A percentile compares a stretch with the other conserved stretches of the same genome.
These are phyloP conservation scores for Trichoderma lentiforme DNA, from an alignment of 2,329 filamentous ascomycete species.

Conservation along the genomic window DNA sequence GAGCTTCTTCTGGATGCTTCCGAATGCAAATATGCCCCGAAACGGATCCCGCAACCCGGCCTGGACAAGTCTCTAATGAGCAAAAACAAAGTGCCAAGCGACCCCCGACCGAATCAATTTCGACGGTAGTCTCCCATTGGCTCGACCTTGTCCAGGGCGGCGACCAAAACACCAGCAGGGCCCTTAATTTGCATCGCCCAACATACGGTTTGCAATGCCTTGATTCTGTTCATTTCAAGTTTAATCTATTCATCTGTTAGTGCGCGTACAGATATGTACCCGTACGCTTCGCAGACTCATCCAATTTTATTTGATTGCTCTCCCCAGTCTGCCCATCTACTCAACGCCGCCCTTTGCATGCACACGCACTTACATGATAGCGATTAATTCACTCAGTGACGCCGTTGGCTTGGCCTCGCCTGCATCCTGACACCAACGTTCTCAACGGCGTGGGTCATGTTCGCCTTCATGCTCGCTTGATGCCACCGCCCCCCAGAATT, in stretches of 20 bases:
- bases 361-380: neutral
- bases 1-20: neutral
- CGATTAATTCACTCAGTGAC: neutral
- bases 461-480: neutral
- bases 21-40: neutral
- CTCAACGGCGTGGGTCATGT: neutral
- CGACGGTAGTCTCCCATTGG: neutral
- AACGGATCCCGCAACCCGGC: neutral
- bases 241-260: neutral
- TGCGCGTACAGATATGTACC: neutral
- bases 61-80: neutral
- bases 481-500: conserved; percentile 1
- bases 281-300: neutral
- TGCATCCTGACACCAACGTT: neutral
- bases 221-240: neutral
- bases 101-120: conserved; percentile 6
- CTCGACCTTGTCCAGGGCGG: neutral
- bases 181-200: conserved; percentile 12
- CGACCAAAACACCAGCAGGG: conserved; percentile 13
- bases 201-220: neutral
- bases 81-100: neutral
- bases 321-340: neutral
- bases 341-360: neutral
- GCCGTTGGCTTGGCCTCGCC: neutral
- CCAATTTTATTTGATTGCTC: neutral